Evolutionary conservation across 257 asterid species (phyloP).

Genomic region (Echites panduratus): DNA sequence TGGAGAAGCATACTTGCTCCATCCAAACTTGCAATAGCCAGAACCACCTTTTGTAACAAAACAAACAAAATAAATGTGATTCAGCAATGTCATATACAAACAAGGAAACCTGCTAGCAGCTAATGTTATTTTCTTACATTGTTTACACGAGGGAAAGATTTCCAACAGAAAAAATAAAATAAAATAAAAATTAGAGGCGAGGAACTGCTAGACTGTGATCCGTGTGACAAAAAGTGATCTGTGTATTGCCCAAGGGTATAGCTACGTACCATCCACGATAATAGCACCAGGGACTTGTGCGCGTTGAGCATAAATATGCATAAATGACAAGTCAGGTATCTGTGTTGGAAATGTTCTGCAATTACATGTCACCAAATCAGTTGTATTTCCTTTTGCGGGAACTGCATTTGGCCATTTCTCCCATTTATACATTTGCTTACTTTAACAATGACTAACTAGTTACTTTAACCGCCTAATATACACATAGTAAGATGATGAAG

Average conservation of each 20-base stretch:
- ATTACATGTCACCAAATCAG: conserved; percentile 5
- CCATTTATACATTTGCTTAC: not conserved
- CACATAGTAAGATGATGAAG: not conserved
- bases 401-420: not conserved
- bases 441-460: too few relatives aligned
- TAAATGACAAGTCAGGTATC: conserved; percentile 73
- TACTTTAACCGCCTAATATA: not conserved
- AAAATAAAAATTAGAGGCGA: too few relatives aligned
- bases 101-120: too few relatives aligned
- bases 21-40: conserved; percentile 94
- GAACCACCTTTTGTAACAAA: conserved; percentile 66
- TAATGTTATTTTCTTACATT: too few relatives aligned
- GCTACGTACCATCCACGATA: conserved; percentile 71
- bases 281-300: conserved; percentile 77
- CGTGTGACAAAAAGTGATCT: too few relatives aligned
- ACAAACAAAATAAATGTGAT: too few relatives aligned
- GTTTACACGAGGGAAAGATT: too few relatives aligned
- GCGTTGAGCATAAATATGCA: conserved; percentile 82
- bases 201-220: too few relatives aligned
- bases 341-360: conserved; percentile 69
- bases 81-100: too few relatives aligned
- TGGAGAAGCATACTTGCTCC: conserved; percentile 92
- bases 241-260: conserved; percentile 1
- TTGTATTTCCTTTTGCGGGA: not conserved
- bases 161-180: too few relatives aligned